Evolutionary conservation across 2,329 filamentous ascomycete species (phyloP), one percentile per base, ranked within the genome.

Genomic region (Madurella fahalii): DNA sequence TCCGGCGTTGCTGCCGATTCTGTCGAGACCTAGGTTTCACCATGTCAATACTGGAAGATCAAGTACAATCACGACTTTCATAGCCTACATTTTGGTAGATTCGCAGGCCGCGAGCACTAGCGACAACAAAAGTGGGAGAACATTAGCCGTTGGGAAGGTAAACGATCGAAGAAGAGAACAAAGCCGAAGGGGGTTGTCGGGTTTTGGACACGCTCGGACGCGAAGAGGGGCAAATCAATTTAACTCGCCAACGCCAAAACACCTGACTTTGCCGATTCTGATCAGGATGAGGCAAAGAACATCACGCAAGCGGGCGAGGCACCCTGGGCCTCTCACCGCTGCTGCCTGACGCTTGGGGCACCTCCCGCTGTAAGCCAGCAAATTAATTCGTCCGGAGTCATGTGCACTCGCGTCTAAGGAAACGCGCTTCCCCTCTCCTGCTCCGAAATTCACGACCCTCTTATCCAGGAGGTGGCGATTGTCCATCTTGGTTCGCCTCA

Each of bases 201-300:
- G 7, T 25, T 25, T 25, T 25, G 25, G 25, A 61, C 58, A 62
- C 58, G 58, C 31, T 54, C 15, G 32, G 57, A 63, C 63, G 63
- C 62, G 63, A 57, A 46, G 61, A 60, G 61, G 62, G 63, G 62
- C 59, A 53, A 58, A 54, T 59, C 57, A 54, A 61, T 60, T 60
- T 46, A 62, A 60, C 50, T 54, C 50, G 31, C 16, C 40, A 34
- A 62, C 63, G 61, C 62, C 61, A 64, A 59, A 56, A 40, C 62
- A 63, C 61, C 43, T 65, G 63, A 61, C 56, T 25, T 25, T 25
- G 25, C 25, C 25, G 25, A 25, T 25, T 25, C 25, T 3, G 3
- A 25, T 25, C 25, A 25, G 7, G 7, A 25, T 25, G 25, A 25
- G 25, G 25, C 25, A 25, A n/a, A n/a, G n/a, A n/a, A 25, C 25